A percentile compares a stretch with the other conserved stretches of the same genome.
These are phyloP conservation scores for Microascus cirrosus DNA, from an alignment of 2,329 filamentous ascomycete species.

Conservation along the genomic window DNA sequence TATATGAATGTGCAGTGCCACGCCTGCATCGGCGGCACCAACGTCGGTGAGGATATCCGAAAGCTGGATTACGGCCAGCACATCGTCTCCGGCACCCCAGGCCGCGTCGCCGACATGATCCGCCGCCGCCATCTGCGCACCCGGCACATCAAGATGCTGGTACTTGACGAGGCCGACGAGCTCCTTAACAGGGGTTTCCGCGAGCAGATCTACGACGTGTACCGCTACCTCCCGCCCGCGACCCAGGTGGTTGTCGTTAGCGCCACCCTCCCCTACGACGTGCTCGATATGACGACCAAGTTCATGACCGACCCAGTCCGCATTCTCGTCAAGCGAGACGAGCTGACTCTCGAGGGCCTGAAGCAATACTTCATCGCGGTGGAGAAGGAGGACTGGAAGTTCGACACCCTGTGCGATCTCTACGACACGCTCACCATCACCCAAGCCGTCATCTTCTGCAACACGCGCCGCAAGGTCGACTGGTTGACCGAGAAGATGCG, in stretches of 20 bases:
- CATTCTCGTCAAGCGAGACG: slow-evolving; percentile 96
- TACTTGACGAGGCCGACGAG: slow-evolving; percentile 51
- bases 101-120: slow-evolving; percentile 67
- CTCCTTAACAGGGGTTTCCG: slow-evolving; percentile 86
- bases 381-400: slow-evolving; percentile 99
- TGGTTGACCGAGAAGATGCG: slow-evolving; percentile 99
- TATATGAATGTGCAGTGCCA: slow-evolving; percentile 99
- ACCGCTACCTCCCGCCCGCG: slow-evolving; percentile 88
- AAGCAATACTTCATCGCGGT: slow-evolving; percentile 99
- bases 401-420: slow-evolving; percentile 94
- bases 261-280: slow-evolving; percentile 92
- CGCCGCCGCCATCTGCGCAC: slow-evolving; percentile 45
- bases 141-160: slow-evolving; percentile 53
- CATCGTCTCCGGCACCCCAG: slow-evolving; percentile 95
- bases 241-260: slow-evolving; percentile 98
- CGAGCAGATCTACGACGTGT: slow-evolving; percentile 98
- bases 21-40: slow-evolving; percentile 95
- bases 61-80: slow-evolving; percentile 97
- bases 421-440: slow-evolving; percentile 99
- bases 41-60: slow-evolving; percentile 93
- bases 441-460: slow-evolving; percentile 99
- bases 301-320: slow-evolving; percentile 99
- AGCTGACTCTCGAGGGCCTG: slow-evolving; percentile 90
- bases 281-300: slow-evolving; percentile 98
- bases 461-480: slow-evolving; percentile 96